These are phyloP conservation scores for Erodium chrysanthum DNA, from an alignment of 441 rosid species.

Conservation along the genomic window DNA sequence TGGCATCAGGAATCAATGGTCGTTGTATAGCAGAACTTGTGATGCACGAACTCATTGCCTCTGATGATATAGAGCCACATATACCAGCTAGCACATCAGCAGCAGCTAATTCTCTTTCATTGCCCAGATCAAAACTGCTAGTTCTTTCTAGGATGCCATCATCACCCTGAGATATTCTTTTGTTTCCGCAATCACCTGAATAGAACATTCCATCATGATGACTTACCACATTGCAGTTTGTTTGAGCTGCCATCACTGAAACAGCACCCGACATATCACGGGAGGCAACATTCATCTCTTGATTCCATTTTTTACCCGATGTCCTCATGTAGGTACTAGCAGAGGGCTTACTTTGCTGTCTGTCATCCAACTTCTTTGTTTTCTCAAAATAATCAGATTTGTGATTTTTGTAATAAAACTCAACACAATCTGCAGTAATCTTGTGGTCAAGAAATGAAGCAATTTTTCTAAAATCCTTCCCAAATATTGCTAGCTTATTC, in stretches of 20 bases:
- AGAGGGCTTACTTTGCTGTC: slow-evolving; percentile 48
- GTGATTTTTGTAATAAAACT: slow-evolving; percentile 95
- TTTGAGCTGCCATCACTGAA: slow-evolving; percentile 66
- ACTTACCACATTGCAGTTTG: slow-evolving; percentile 34
- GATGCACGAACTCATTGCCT: slow-evolving; percentile 76
- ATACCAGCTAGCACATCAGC: slow-evolving; percentile 75
- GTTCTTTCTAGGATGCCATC: slow-evolving; percentile 44
- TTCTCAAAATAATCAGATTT: slow-evolving; percentile 81
- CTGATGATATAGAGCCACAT: slow-evolving; percentile 70
- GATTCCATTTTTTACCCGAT: slow-evolving; percentile 60
- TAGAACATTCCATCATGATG: slow-evolving; percentile 35
- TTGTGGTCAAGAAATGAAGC: slow-evolving; percentile 80
- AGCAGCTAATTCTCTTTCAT: slow-evolving; percentile 63
- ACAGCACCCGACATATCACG: slow-evolving; percentile 71
- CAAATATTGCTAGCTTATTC: slow-evolving; percentile 56
- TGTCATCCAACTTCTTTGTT: slow-evolving; percentile 45
- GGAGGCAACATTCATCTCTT: slow-evolving; percentile 60
- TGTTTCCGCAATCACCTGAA: slow-evolving; percentile 34
- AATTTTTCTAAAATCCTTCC: slow-evolving; percentile 81
- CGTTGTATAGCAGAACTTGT: slow-evolving; percentile 44
- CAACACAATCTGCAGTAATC: slow-evolving; percentile 91
- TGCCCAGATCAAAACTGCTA: slow-evolving; percentile 40
- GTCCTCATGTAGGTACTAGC: slow-evolving; percentile 54
- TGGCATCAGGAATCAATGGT: slow-evolving; percentile 49
- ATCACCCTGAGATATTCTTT: slow-evolving; percentile 32